A percentile compares a stretch with the other conserved stretches of the same genome.
These are phyloP conservation scores for Talaromyces sp. DNA, from an alignment of 2,329 filamentous ascomycete species.

Conservation along the genomic window DNA sequence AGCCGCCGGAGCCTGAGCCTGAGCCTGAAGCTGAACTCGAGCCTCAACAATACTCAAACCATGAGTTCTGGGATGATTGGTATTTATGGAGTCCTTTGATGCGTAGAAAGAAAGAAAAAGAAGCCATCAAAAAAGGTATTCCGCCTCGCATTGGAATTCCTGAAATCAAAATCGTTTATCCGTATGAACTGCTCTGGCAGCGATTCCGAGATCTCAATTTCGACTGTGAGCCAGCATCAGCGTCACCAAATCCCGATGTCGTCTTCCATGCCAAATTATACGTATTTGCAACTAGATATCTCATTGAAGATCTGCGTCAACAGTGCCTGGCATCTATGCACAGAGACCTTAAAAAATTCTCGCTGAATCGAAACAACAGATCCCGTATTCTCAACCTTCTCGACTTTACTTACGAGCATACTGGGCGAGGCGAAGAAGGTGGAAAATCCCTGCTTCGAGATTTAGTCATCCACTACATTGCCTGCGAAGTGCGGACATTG, in stretches of 20 bases:
- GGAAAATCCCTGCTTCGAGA: constrained; percentile 6
- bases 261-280: constrained; percentile 11
- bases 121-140: constrained; percentile 21
- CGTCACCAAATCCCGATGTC: constrained; percentile 2
- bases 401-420: not conserved
- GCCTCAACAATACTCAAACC: constrained; percentile 1
- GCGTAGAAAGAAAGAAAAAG: constrained; percentile 32
- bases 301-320: constrained; percentile 3
- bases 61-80: constrained; percentile 6
- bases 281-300: constrained; percentile 10
- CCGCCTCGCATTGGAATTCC: constrained; percentile 14
- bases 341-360: constrained; percentile 1
- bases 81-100: constrained; percentile 10
- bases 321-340: constrained; percentile 2
- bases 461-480: constrained; percentile 9
- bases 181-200: not conserved
- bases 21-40: constrained; percentile 19
- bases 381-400: not conserved
- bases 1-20: constrained; percentile 21
- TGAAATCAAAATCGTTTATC: constrained; percentile 18
- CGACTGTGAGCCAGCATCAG: constrained; percentile 8
- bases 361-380: not conserved
- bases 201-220: not conserved
- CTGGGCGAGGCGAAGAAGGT: constrained; percentile 1
- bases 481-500: constrained; percentile 1